Base-by-base conservation (phyloP, 768 basidiomycete species). In the Piloderma croceum region DNA sequence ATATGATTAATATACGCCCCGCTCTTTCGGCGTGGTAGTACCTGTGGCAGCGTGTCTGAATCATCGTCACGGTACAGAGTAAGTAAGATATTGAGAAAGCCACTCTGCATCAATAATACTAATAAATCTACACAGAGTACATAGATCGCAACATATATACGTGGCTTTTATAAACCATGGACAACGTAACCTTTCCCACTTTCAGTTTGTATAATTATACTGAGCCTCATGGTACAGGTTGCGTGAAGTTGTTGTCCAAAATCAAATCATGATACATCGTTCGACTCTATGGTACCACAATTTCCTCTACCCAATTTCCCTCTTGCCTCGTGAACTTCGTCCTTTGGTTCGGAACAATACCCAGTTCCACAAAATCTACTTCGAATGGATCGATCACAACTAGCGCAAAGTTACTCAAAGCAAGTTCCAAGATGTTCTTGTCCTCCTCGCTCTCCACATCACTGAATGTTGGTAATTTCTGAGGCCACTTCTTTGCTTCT, bases 321-420 rank as follows among this genome's bases (percentile, higher is more conserved):
- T 53, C 59, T 6, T 48, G 49, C 22, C 70, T 69, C 47, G 60
- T 68, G 41, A 77, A 87, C 38, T 60, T 55, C 20, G 76, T 77
- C 53, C 87, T 62, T 46, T 68, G 67, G 48, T 87, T 73, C 7
- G 83, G 83, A 18, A 62, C 42, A 15, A 69, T 64, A 1, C 63
- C 71, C 22, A 90, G 50, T 53, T 84, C 83, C 12, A 81, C 53
- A 61, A 74, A 75, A 54, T 92, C 90, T 24, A 90, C 76, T 39
- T 75, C 71, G 2, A 62, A 51, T 1, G 87, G 83, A 50, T 90
- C 87, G 22, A 91, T 63, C 9, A 88, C 56, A 31, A 90, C 49
- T 52, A 91, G 56, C 13, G 83, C 77, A 49, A 89, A 90, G 52
- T 86, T 84, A 7, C 58, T 48, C 44, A 83, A 57, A 23, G 88